Evolutionary conservation across 352 stramenopile genomes (phyloP), one percentile per base, ranked within the genome.

Genomic region (Pythium scleroteichum): DNA sequence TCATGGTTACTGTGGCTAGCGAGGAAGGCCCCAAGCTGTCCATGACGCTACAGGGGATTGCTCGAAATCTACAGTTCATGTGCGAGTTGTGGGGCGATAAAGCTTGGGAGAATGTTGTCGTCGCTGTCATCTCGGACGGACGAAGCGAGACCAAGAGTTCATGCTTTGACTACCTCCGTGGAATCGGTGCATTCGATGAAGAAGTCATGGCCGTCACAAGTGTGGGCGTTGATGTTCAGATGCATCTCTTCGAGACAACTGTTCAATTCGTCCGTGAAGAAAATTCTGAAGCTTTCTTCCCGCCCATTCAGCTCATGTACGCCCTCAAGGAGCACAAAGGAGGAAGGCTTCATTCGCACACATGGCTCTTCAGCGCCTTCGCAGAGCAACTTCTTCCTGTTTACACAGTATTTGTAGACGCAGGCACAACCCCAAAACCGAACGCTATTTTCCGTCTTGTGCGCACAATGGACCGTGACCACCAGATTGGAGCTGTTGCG

Each of bases 331-430:
- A 86, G 59, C 47, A 73, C 56, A 81, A 79, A 22, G 66, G 62
- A 14, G 73, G 76, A 58, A 79, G 83, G 53, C 62, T 86, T 14
- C 72, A 82, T 60, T 82, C 73, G 23, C 76, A 83, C 47, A 24
- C 82, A 20, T 86, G 73, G 76, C 83, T 83, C 58, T 86, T 83
- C 53, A 83, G 75, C 44, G 76, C 70, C 17, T 86, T 86, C 42
- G 64, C 69, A n/a, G 75, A 82, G 53, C 76, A 83, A 45, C 57
- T 86, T 2, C 57, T 79, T 35, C 76, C 76, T 0, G 79, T 51
- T 35, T 86, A 86, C 64, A 82, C 72, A 0, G 68, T 83, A 8
- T 53, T 86, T 0, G 56, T 86, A 20, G 76, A 83, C n/a, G 72
- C 76, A 2, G 76, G 76, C 17, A 79, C 73, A 14, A 74, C 75